These are phyloP conservation scores for Elongisporangium prolatum DNA, from an alignment of 352 stramenopile genomes.

Conservation along the genomic window DNA sequence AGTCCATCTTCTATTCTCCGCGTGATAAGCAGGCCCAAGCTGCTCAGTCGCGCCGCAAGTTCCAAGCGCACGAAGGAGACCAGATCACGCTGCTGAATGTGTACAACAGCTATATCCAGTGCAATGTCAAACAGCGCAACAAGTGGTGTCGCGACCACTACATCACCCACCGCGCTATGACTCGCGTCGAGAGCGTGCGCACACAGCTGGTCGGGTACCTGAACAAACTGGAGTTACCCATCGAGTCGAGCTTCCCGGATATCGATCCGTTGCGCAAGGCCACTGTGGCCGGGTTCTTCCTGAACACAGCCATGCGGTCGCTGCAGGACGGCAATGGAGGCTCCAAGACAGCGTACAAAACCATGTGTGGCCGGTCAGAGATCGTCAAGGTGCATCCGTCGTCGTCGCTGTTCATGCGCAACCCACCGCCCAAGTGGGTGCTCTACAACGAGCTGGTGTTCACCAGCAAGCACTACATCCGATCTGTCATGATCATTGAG, in stretches of 20 bases:
- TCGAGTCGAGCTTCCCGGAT: slow-evolving; percentile 67
- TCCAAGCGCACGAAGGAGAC: slow-evolving; percentile 80
- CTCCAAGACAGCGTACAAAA: slow-evolving; percentile 85
- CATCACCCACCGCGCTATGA: slow-evolving; percentile 82
- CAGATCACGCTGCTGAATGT: slow-evolving; percentile 84
- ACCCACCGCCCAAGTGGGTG: slow-evolving; percentile 80
- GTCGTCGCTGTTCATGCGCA: slow-evolving; percentile 86
- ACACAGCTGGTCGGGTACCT: slow-evolving; percentile 67
- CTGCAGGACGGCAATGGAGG: slow-evolving; percentile 55
- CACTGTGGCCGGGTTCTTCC: slow-evolving; percentile 85
- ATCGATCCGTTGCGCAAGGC: slow-evolving; percentile 84
- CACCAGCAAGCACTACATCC: slow-evolving; percentile 90
- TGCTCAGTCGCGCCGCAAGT: slow-evolving; percentile 69
- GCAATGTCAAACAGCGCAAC: slow-evolving; percentile 67
- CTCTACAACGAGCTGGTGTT: slow-evolving; percentile 90
- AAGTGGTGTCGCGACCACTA: slow-evolving; percentile 88
- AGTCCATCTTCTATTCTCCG: slow-evolving; percentile 88
- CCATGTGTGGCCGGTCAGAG: slow-evolving; percentile 76
- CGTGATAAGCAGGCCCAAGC: slow-evolving; percentile 81
- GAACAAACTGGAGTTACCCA: slow-evolving; percentile 60
- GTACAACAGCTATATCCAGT: slow-evolving; percentile 73
- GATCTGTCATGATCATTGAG: slow-evolving; percentile 83
- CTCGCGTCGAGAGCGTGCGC: slow-evolving; percentile 78
- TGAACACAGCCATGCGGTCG: slow-evolving; percentile 87
- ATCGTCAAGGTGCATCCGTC: slow-evolving; percentile 88